Percentiles rank a stretch among this genome's conserved stretches.
Evolutionary conservation across 2,329 filamentous ascomycete species (phyloP).

Genomic region (Aureobasidium vineae): DNA sequence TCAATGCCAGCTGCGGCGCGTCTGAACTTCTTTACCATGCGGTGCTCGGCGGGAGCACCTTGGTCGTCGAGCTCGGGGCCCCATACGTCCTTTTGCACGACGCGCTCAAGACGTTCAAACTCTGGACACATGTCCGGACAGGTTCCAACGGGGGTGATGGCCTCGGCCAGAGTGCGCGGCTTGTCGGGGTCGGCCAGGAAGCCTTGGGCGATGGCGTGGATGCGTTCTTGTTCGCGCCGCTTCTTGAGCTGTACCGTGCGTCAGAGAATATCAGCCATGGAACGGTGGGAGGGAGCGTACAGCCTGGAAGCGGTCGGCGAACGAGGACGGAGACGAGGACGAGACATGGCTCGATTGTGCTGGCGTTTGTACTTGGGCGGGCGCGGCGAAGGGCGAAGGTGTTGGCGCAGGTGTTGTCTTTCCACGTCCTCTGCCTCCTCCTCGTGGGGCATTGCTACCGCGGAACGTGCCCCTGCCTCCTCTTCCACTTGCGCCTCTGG

Average conservation of each 20-base stretch:
- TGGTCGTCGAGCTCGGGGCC: constrained; percentile 50
- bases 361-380: constrained; percentile 6
- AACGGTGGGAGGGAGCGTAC: constrained; percentile 16
- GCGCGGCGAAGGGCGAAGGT: constrained; percentile 15
- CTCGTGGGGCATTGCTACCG: not conserved
- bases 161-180: constrained; percentile 58
- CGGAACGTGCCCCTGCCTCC: constrained; percentile 13
- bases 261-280: constrained; percentile 17
- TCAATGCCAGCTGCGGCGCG: constrained; percentile 63
- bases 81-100: constrained; percentile 62
- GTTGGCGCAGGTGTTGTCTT: constrained; percentile 18
- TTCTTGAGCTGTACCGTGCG: constrained; percentile 44
- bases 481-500: constrained; percentile 6
- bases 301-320: constrained; percentile 22
- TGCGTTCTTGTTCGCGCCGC: constrained; percentile 51
- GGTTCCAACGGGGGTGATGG: constrained; percentile 60
- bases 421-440: constrained; percentile 14
- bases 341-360: constrained; percentile 16
- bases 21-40: constrained; percentile 64
- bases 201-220: constrained; percentile 53
- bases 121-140: constrained; percentile 65
- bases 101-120: constrained; percentile 60
- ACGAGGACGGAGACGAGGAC: constrained; percentile 5
- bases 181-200: constrained; percentile 60
- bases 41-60: constrained; percentile 46